Conservation (phyloP, 139 green algal species). For the Nannochloris sp. region DNA sequence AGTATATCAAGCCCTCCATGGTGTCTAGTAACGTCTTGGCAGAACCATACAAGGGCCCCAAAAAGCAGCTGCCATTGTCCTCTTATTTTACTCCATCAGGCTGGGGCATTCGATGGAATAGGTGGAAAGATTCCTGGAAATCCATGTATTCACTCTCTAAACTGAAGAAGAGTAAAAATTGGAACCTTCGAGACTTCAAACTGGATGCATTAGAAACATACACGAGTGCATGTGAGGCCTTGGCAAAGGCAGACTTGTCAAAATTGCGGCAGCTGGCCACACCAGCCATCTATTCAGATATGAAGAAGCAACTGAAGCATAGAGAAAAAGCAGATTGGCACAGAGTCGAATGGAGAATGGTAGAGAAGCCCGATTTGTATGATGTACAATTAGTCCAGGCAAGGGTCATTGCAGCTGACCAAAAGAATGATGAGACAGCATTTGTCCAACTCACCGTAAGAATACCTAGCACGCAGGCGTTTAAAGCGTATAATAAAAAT, state of each 20-base stretch:
- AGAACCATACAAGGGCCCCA: conserved; percentile 36
- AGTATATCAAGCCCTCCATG: conserved; percentile 2
- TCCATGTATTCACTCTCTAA: conserved; percentile 34
- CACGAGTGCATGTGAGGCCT: conserved; percentile 12
- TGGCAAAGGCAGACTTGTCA: conserved; percentile 27
- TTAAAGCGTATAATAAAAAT: conserved; percentile 28
- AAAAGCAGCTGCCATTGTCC: conserved; percentile 13
- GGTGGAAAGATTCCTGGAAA: conserved; percentile 24
- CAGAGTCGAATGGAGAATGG: conserved; percentile 32
- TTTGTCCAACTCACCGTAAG: conserved; percentile 43
- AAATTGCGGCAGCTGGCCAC: conserved; percentile 33
- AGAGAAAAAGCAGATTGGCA: conserved; percentile 36
- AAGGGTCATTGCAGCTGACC: conserved; percentile 31
- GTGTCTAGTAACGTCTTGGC: conserved; percentile 34
- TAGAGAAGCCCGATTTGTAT: not conserved
- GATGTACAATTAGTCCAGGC: conserved; percentile 32
- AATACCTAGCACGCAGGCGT: conserved; percentile 29
- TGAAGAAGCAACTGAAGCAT: conserved; percentile 40
- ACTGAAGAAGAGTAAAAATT: conserved; percentile 15
- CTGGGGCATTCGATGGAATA: conserved; percentile 28
- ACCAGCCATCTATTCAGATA: conserved; percentile 25
- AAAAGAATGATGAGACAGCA: conserved; percentile 34
- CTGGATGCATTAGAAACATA: conserved; percentile 25
- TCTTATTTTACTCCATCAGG: conserved; percentile 27
- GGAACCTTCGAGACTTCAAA: conserved; percentile 24